phyloP scores from a whole-genome alignment of 352 stramenopile genomes.

The Globisporangium alternatum region DNA sequence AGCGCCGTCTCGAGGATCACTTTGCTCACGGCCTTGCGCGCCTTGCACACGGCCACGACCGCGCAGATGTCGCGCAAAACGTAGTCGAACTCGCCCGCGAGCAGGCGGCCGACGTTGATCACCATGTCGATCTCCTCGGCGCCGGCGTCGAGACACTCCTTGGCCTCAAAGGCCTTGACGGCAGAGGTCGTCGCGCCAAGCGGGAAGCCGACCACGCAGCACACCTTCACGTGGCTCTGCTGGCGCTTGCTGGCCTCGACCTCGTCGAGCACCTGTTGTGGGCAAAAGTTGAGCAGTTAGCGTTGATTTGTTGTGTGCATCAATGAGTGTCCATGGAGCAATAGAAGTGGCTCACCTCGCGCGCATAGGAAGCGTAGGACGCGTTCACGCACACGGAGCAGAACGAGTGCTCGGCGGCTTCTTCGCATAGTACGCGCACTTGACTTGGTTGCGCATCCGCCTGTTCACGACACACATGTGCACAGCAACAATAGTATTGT shows the following conservation, averaged over 20 bases:
- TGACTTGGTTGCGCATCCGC: constrained; percentile 62
- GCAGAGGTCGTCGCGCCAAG: constrained; percentile 54
- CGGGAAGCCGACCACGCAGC: constrained; percentile 80
- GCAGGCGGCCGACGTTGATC: constrained; percentile 68
- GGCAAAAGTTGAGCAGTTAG: background rate
- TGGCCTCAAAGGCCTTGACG: constrained; percentile 73
- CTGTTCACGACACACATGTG: constrained; percentile 21
- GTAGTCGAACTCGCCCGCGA: constrained; percentile 65
- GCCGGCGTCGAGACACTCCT: constrained; percentile 58
- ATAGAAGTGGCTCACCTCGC: constrained; percentile 22
- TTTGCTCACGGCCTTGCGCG: constrained; percentile 56
- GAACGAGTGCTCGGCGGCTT: constrained; percentile 70
- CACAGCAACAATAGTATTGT: constrained; percentile 4
- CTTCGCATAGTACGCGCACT: constrained; percentile 62
- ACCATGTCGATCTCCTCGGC: constrained; percentile 90
- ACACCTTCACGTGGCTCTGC: constrained; percentile 64
- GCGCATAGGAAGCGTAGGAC: constrained; percentile 58
- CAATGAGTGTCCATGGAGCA: background rate
- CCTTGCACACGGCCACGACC: constrained; percentile 67
- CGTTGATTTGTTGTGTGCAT: background rate
- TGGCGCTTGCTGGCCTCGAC: constrained; percentile 29
- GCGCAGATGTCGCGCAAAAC: constrained; percentile 74
- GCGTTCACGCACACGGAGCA: constrained; percentile 82
- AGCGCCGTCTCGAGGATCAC: constrained; percentile 86
- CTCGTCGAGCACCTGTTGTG: constrained; percentile 36